These are phyloP conservation scores for Ambrosia trifida DNA, from an alignment of 129 eudicot genomes.

Conservation along the genomic window DNA sequence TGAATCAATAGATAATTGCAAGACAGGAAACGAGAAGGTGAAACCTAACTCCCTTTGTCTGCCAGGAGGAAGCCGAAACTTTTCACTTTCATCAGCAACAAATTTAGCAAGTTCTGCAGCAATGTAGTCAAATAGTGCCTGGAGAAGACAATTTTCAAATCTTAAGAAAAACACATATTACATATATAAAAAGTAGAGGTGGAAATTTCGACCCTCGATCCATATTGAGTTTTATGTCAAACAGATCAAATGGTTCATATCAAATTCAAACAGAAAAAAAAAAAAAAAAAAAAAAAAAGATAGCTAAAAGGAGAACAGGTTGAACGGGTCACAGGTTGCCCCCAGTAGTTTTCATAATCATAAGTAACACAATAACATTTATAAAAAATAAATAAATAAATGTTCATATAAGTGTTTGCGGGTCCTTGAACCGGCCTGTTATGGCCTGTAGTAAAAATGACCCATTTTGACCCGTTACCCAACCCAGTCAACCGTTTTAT, in stretches of 20 bases:
- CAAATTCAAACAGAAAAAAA: neutral
- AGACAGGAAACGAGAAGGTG: constrained; percentile 94
- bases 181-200: neutral
- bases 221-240: neutral
- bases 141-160: constrained; percentile 27
- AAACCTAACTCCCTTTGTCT: constrained; percentile 89
- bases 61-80: constrained; percentile 55
- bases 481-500: neutral
- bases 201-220: neutral
- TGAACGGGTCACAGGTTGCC: neutral
- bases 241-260: neutral
- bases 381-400: neutral
- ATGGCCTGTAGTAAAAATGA: neutral
- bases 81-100: constrained; percentile 62
- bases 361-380: neutral
- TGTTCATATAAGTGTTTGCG: neutral
- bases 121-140: constrained; percentile 89
- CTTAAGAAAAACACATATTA: constrained; percentile 20
- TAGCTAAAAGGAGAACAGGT: neutral
- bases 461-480: constrained; percentile 2
- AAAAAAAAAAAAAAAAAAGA: too few relatives aligned
- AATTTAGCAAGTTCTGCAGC: constrained; percentile 77
- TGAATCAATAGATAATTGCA: constrained; percentile 80
- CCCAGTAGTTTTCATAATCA: neutral
- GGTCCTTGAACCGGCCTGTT: neutral